Evolutionary conservation across 345 rosid genomes (phyloP).

Genomic region (Syzygium aromaticum): DNA sequence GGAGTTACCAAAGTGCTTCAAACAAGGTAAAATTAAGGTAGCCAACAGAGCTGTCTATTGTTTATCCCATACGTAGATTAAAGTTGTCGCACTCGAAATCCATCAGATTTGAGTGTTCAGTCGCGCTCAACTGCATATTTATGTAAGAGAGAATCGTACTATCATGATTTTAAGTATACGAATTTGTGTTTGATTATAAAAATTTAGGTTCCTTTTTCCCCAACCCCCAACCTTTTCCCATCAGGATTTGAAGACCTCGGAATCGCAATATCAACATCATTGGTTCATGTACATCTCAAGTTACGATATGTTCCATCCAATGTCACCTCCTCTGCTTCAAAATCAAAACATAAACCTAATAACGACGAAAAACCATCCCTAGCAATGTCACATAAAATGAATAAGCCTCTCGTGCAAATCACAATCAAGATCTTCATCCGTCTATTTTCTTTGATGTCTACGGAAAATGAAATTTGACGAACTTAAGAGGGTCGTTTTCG

Average conservation of each 20-base stretch:
- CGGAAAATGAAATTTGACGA: not conserved
- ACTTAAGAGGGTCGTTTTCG: not conserved
- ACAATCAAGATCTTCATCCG: not conserved
- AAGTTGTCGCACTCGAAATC: not conserved
- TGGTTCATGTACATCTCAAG: not conserved
- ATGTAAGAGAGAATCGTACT: not conserved
- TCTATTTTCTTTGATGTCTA: not conserved
- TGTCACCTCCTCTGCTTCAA: not conserved
- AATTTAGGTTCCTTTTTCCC: not conserved
- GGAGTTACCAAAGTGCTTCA: not conserved
- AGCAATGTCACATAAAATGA: not conserved
- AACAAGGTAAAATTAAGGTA: not conserved
- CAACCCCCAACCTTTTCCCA: not conserved
- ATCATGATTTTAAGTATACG: not conserved
- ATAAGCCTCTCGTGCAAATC: not conserved
- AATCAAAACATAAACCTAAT: not conserved
- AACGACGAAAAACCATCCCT: not conserved
- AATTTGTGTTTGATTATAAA: not conserved
- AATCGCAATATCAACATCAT: not conserved
- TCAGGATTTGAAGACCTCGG: not conserved
- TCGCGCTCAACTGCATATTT: not conserved
- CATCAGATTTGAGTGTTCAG: not conserved
- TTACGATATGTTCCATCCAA: not conserved
- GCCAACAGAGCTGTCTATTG: not conserved
- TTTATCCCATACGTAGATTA: not conserved